Evolutionary conservation across 202 grass and related monocot species (phyloP).

Genomic region (Elaeis oleifera): DNA sequence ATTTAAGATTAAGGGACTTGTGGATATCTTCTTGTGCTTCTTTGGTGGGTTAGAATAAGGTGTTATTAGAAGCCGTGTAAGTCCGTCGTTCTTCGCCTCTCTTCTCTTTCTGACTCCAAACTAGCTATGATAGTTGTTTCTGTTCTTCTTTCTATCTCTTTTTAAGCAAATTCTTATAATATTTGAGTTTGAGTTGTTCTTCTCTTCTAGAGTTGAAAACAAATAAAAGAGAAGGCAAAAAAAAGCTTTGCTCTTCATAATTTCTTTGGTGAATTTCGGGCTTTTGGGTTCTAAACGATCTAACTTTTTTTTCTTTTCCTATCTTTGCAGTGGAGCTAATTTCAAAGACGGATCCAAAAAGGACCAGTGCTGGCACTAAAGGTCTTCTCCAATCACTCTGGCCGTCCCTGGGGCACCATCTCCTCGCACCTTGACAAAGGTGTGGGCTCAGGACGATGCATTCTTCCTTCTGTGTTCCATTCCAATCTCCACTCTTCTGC

Average conservation of each 20-base stretch:
- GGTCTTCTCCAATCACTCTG: conserved; percentile 37
- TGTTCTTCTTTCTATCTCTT: too few species aligned
- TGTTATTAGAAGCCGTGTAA: too few species aligned
- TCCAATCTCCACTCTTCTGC: conserved; percentile 25
- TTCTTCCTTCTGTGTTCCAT: conserved; percentile 10
- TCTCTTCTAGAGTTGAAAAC: neutral
- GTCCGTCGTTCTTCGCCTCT: too few species aligned
- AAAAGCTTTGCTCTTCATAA: neutral
- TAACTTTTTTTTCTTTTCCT: conserved; percentile 1
- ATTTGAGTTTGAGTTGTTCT: neutral
- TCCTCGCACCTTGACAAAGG: conserved; percentile 43
- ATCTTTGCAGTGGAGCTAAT: conserved; percentile 20
- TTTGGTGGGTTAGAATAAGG: too few species aligned
- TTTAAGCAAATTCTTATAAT: too few species aligned
- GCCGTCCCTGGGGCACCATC: conserved; percentile 39
- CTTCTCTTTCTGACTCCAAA: too few species aligned
- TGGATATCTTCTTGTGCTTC: too few species aligned
- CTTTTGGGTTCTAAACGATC: neutral
- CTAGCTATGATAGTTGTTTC: too few species aligned
- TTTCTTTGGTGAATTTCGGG: neutral
- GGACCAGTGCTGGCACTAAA: conserved; percentile 19
- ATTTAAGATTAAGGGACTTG: too few species aligned
- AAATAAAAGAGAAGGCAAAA: neutral
- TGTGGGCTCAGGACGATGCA: conserved; percentile 38
- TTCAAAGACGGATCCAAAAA: conserved; percentile 34